Evolutionary conservation across 257 asterid species (phyloP).

Genomic region (Solanum sparsipilum): DNA sequence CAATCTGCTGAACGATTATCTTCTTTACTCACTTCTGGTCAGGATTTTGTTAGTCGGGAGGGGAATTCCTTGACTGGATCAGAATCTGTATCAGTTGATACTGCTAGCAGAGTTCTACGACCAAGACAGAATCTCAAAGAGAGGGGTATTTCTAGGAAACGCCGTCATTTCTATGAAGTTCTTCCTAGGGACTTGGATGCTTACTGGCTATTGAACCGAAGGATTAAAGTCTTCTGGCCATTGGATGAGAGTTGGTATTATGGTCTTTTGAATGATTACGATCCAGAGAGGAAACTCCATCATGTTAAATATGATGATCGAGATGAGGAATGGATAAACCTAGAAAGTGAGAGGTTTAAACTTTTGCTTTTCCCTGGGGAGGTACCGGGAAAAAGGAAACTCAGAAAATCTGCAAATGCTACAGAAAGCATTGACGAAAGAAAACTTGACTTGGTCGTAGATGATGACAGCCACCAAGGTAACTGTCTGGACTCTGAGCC

Average conservation of each 20-base stretch:
- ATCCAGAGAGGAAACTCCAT: slow-evolving; percentile 65
- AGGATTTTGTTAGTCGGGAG: slow-evolving; percentile 26
- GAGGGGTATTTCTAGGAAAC: slow-evolving; percentile 55
- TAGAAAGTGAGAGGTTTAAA: slow-evolving; percentile 73
- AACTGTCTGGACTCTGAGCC: slow-evolving; percentile 72
- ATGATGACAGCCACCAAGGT: slow-evolving; percentile 32
- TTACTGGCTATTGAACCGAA: slow-evolving; percentile 56
- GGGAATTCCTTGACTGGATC: slow-evolving; percentile 36
- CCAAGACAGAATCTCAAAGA: slow-evolving; percentile 58
- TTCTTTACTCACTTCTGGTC: slow-evolving; percentile 37
- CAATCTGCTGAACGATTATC: slow-evolving; percentile 35
- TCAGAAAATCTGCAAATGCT: slow-evolving; percentile 21
- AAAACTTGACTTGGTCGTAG: slow-evolving; percentile 27
- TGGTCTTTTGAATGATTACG: slow-evolving; percentile 74
- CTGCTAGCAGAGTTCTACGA: slow-evolving; percentile 56
- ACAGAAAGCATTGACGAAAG: slow-evolving; percentile 17
- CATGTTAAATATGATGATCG: slow-evolving; percentile 85
- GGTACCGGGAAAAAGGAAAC: slow-evolving; percentile 47
- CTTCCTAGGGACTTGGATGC: slow-evolving; percentile 54
- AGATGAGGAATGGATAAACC: slow-evolving; percentile 94
- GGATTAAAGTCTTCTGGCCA: slow-evolving; percentile 90
- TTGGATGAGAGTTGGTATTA: slow-evolving; percentile 91
- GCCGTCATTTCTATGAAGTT: slow-evolving; percentile 92
- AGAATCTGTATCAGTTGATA: slow-evolving; percentile 41
- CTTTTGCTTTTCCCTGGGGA: slow-evolving; percentile 88